Evolutionary conservation across 176 grass and related monocot species (phyloP), one percentile per base, ranked within the genome.

Genomic region (Dactylis glomerata): DNA sequence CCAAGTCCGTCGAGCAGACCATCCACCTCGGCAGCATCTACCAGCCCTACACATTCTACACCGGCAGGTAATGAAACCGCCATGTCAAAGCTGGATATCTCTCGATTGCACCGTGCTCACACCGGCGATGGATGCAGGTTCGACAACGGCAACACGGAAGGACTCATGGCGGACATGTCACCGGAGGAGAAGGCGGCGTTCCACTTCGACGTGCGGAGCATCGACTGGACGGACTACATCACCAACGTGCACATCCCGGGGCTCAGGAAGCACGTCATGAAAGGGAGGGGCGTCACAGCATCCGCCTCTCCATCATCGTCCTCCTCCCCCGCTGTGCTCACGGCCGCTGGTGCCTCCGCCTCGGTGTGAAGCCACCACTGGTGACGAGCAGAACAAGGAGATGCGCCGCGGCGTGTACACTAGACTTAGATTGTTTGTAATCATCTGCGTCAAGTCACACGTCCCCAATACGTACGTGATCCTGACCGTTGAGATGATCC

Each of bases 31-130:
- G 92, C 46, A 93, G 71, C 81, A 93, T 98, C 54, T 98, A 95
- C 82, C 80, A 93, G 89, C 96, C 93, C 10, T 98, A 98, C 68
- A 93, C 96, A 62, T 98, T 98, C 89, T 95, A 98, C 75, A 14
- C 81, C 80, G 96, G 96, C 85, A 95, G 92, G 92, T 94, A 31
- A 14, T 31, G 9, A 57, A 16, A 13, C 17, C 61, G 28, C 15
- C 14, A 5, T 31, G 27, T 7, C 26, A 15, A 30, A 7, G 58
- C 58, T 63, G 19, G 51, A 54, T n/a, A 9, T 17, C 1, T 63
- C 13, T 63, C 58, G 27, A 64, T 16, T 5, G 59, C 28, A 0
- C 59, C 27, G 28, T 73, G 69, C 69, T 73, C 69, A 73, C 24
- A 14, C 23, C 6, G 69, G 23, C 23, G 38, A 71, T 6, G 67